Base-by-base conservation (phyloP, 1,139 yeast genomes). In the Citeromyces siamensis region DNA sequence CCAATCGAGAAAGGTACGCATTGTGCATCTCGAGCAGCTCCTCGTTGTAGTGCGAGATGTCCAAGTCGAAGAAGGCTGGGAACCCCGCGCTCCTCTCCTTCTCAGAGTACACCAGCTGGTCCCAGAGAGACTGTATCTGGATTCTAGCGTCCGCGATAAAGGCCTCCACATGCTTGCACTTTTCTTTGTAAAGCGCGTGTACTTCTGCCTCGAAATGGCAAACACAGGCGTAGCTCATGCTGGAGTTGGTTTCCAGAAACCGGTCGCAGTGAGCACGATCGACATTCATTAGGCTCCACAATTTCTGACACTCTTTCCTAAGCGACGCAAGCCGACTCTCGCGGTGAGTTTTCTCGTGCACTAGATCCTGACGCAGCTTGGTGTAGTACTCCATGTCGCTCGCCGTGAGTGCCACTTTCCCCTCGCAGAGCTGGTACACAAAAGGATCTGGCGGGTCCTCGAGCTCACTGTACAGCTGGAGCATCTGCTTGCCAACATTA, bases 81-180 rank as follows among this genome's bases (percentile, higher is more conserved):
- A 71, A 71, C 3, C 42, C 43, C 2, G 34, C 35, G 7, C 20
- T 18, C 41, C 66, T 62, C 35, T 71, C 68, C 0, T 54, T 59
- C 1, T 63, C 68, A 1, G 81, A 66, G 43, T 69, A 77, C 51
- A 67, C 75, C 45, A 88, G 58, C 16, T 62, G 55, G 21, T 64
- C 64, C 94, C 95, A 86, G 9, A 71, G 56, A 3, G 60, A 63
- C 34, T 64, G 66, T 10, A 88, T 75, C 39, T 71, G 72, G 2
- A 48, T 48, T 49, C 88, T 65, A 2, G 83, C 64, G 35, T 75
- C 80, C 10, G 60, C 52, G 10, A 88, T 79, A 42, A 88, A 77
- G 17, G 71, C 71, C 39, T 80, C 79, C 27, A 86, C 72, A 44
- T 69, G 70, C 40, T 73, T 69, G 13, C 75, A 66, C 46, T 93